These are phyloP conservation scores for Phytophthora pseudosyringae DNA, from an alignment of 352 stramenopile genomes.

Conservation along the genomic window DNA sequence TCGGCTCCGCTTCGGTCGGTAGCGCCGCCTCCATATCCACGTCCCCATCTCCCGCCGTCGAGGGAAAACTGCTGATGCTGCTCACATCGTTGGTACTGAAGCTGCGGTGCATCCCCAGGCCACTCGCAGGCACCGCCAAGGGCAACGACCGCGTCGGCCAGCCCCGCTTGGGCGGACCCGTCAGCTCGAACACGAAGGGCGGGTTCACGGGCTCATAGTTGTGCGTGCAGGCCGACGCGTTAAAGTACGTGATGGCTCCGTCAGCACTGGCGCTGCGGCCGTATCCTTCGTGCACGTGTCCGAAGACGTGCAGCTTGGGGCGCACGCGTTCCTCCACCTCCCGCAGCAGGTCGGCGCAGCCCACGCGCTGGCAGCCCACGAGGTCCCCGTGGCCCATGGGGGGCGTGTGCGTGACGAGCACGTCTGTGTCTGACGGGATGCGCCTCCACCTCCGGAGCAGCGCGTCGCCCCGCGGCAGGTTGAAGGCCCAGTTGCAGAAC, in stretches of 20 bases:
- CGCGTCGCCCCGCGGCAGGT: constrained; percentile 56
- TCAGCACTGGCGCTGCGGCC: constrained; percentile 67
- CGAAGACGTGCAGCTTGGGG: constrained; percentile 88
- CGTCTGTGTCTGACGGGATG: constrained; percentile 74
- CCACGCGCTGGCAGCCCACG: constrained; percentile 58
- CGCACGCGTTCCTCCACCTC: constrained; percentile 73
- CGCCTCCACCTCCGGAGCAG: constrained; percentile 52
- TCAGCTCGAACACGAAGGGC: constrained; percentile 66
- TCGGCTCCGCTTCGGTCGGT: constrained; percentile 16
- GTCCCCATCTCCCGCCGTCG: constrained; percentile 22
- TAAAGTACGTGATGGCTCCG: constrained; percentile 86
- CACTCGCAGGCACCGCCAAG: neutral
- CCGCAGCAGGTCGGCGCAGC: constrained; percentile 75
- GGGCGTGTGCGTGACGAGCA: constrained; percentile 90
- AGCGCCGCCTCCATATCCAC: constrained; percentile 18
- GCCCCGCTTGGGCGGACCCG: constrained; percentile 34
- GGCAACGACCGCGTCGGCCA: constrained; percentile 18
- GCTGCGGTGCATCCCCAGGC: constrained; percentile 23
- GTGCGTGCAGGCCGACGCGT: constrained; percentile 82
- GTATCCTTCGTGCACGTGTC: constrained; percentile 91
- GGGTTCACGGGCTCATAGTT: constrained; percentile 78
- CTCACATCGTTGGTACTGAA: constrained; percentile 38
- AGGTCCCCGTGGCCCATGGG: constrained; percentile 82
- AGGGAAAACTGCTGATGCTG: constrained; percentile 26
- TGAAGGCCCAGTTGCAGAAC: constrained; percentile 89